These are phyloP conservation scores for Chytridium lagenaria DNA, from an alignment of 371 early-diverging fungal species.

Conservation along the genomic window DNA sequence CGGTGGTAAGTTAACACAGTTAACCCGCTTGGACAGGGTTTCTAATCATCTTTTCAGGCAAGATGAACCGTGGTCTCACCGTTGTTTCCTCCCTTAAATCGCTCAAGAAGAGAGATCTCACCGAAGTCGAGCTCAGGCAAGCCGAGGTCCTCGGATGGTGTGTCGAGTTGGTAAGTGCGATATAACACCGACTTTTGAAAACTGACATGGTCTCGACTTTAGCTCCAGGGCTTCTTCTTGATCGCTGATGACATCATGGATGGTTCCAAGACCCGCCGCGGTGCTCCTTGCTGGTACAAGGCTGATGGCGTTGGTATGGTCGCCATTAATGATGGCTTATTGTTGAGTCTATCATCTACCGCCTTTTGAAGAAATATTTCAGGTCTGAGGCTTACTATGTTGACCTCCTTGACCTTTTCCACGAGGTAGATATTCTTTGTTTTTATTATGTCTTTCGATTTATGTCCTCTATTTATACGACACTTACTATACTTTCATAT, in stretches of 20 bases:
- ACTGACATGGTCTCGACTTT: not conserved
- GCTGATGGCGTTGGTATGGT: slow-evolving; percentile 81
- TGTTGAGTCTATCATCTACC: slow-evolving; percentile 88
- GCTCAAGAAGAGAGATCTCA: slow-evolving; percentile 72
- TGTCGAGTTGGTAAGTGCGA: slow-evolving; percentile 86
- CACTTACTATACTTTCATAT: not conserved
- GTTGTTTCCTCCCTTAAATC: slow-evolving; percentile 88
- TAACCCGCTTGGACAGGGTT: not conserved
- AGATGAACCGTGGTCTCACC: slow-evolving; percentile 96
- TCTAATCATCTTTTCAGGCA: slow-evolving; percentile 61
- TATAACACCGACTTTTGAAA: not conserved
- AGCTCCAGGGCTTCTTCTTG: slow-evolving; percentile 97
- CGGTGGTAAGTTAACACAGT: slow-evolving; percentile 63
- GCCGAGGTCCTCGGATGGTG: slow-evolving; percentile 94
- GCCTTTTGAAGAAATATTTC: slow-evolving; percentile 92
- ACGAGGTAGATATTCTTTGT: slow-evolving; percentile 66
- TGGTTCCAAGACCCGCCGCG: slow-evolving; percentile 90
- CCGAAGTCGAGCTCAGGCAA: slow-evolving; percentile 82
- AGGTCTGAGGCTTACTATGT: slow-evolving; percentile 79
- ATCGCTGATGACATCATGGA: slow-evolving; percentile 99
- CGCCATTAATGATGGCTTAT: slow-evolving; percentile 97
- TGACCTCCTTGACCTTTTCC: slow-evolving; percentile 90
- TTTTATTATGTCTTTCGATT: no score
- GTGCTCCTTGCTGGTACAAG: slow-evolving; percentile 96
- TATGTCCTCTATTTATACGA: no score